phyloP scores from a whole-genome alignment of 163 green algal species.

The Scenedesmus sp. region DNA sequence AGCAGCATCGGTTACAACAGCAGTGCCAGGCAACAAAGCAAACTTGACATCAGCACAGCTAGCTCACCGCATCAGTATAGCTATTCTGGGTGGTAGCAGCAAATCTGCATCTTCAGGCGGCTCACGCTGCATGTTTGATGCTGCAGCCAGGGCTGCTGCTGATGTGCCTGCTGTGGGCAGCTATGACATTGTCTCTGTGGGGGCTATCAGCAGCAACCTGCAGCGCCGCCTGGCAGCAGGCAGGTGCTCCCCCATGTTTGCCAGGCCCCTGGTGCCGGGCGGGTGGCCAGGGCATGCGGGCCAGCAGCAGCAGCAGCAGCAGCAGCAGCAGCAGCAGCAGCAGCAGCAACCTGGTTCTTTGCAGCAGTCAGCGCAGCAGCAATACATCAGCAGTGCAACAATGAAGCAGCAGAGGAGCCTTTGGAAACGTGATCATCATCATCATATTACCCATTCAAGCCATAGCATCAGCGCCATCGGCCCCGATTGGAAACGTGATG shows the following conservation, averaged over 20 bases:
- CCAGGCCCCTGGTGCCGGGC: neutral
- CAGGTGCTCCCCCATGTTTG: slow-evolving; percentile 34
- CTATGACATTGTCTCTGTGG: neutral
- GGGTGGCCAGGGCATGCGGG: neutral
- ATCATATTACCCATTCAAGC: neutral
- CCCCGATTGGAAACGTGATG: neutral
- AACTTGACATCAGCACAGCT: neutral
- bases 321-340: slow-evolving; percentile 6
- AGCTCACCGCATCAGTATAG: neutral
- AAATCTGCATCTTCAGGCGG: neutral
- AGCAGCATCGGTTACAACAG: neutral
- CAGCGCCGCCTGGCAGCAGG: neutral
- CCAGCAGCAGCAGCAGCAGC: neutral
- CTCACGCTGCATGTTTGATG: neutral
- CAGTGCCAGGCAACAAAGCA: neutral
- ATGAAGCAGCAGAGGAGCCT: neutral
- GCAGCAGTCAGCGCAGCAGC: neutral
- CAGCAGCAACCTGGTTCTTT: neutral
- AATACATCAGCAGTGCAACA: neutral
- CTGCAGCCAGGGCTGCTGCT: neutral
- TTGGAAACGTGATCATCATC: neutral
- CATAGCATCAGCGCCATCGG: neutral
- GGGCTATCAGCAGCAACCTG: slow-evolving; percentile 4
- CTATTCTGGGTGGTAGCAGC: neutral
- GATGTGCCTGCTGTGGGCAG: neutral